Evolutionary conservation across 2,329 filamentous ascomycete genomes (phyloP).

Genomic region (Hypomyces perniciosus): DNA sequence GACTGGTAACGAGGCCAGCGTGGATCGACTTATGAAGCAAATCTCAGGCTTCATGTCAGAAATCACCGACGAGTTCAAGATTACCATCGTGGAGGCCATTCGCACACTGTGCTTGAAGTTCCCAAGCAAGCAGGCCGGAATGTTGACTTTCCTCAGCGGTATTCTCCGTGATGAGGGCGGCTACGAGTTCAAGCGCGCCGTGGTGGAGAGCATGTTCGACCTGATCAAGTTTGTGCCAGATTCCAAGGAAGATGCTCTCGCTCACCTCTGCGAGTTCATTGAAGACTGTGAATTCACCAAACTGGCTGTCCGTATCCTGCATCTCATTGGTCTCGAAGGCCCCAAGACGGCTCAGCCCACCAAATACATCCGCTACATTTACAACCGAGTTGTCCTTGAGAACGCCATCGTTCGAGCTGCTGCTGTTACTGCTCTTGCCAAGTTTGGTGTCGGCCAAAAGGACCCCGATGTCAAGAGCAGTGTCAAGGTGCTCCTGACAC

Average conservation of each 20-base stretch:
- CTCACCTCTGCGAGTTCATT: constrained; percentile 97
- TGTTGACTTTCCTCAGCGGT: constrained; percentile 96
- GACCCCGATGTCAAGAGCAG: constrained; percentile 96
- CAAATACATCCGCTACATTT: constrained; percentile 99
- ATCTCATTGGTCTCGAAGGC: constrained; percentile 88
- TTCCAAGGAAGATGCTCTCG: constrained; percentile 71
- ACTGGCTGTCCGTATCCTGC: constrained; percentile 87
- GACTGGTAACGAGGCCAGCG: constrained; percentile 95
- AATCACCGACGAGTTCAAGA: constrained; percentile 99
- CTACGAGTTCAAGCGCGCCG: constrained; percentile 95
- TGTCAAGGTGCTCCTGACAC: constrained; percentile 83
- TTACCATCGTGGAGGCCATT: constrained; percentile 98
- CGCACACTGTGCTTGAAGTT: constrained; percentile 96
- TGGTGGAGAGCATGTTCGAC: constrained; percentile 99
- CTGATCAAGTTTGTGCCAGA: constrained; percentile 98
- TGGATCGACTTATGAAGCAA: constrained; percentile 97
- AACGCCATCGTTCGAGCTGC: constrained; percentile 94
- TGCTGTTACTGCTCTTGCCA: constrained; percentile 90
- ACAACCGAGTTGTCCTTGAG: constrained; percentile 95
- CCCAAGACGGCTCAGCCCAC: constrained; percentile 93
- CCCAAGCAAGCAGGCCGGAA: constrained; percentile 93
- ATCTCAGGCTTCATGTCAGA: constrained; percentile 98
- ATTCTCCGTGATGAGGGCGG: constrained; percentile 94
- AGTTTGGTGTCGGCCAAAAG: constrained; percentile 95
- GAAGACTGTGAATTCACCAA: constrained; percentile 99